Conservation (phyloP, 164 flowering plant genomes). For the Piper betle region DNA sequence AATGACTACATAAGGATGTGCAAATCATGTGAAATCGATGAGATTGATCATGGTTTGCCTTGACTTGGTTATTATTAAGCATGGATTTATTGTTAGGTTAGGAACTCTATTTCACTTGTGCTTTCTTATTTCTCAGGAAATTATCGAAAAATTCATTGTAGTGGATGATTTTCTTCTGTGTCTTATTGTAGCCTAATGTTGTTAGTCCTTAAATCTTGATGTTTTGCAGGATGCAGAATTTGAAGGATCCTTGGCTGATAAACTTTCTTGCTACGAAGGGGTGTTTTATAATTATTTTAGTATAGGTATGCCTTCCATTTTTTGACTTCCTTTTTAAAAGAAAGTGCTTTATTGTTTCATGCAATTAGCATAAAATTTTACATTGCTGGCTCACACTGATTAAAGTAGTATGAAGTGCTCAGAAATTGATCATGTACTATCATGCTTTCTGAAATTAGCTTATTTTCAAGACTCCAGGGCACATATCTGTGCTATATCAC, state of each 20-base stretch:
- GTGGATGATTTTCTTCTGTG: background rate
- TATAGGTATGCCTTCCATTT: conserved; percentile 44
- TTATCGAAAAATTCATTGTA: too few species aligned
- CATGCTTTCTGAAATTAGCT: too few species aligned
- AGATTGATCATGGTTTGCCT: too few species aligned
- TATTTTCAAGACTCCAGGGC: too few species aligned
- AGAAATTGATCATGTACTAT: too few species aligned
- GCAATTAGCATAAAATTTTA: background rate
- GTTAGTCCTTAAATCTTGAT: background rate
- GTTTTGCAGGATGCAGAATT: conserved; percentile 38
- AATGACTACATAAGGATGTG: background rate
- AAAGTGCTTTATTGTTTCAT: background rate
- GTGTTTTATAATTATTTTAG: conserved; percentile 91
- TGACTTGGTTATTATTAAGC: too few species aligned
- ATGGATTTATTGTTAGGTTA: background rate
- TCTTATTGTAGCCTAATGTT: background rate
- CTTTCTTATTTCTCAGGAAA: background rate
- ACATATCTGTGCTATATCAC: too few species aligned
- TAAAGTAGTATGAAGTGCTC: too few species aligned
- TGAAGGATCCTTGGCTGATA: conserved; percentile 48
- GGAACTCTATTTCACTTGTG: background rate
- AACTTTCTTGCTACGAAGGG: conserved; percentile 52
- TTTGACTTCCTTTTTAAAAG: too few species aligned
- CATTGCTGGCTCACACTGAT: background rate
- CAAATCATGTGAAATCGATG: background rate